Conservation (phyloP, 306 rosid species). For the Glycine latifolia region DNA sequence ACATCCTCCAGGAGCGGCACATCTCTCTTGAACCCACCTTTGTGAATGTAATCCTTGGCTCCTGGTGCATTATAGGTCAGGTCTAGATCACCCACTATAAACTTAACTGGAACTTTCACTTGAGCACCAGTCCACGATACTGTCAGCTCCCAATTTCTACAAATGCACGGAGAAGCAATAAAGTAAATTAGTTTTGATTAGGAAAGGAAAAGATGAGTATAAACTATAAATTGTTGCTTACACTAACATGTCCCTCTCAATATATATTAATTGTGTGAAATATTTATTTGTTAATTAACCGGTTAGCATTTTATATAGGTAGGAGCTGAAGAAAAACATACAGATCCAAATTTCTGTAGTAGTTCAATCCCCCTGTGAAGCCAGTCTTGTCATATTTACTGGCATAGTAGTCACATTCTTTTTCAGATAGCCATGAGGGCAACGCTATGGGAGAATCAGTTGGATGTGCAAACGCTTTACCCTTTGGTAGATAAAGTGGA, state of each 20-base stretch:
- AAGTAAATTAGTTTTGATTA: background rate
- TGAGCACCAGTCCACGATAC: slow-evolving; percentile 74
- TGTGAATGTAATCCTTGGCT: slow-evolving; percentile 68
- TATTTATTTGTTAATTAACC: background rate
- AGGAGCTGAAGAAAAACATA: slow-evolving; percentile 45
- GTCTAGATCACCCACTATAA: slow-evolving; percentile 82
- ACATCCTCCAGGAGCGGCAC: slow-evolving; percentile 79
- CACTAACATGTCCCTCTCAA: too few species aligned
- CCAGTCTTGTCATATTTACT: slow-evolving; percentile 67
- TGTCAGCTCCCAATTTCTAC: slow-evolving; percentile 86
- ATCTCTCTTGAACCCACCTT: slow-evolving; percentile 74
- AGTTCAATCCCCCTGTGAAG: slow-evolving; percentile 73
- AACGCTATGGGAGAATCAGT: slow-evolving; percentile 56
- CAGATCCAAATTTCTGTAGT: slow-evolving; percentile 76
- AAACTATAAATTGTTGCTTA: background rate
- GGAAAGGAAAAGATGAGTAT: background rate
- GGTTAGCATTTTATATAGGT: background rate
- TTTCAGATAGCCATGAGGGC: slow-evolving; percentile 76
- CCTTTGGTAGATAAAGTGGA: slow-evolving; percentile 68
- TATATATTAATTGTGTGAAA: background rate
- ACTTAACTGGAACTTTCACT: slow-evolving; percentile 75
- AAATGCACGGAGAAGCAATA: background rate
- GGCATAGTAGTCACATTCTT: slow-evolving; percentile 70
- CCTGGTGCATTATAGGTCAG: slow-evolving; percentile 65
- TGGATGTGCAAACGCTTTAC: slow-evolving; percentile 59